A percentile compares a stretch with the other conserved stretches of the same genome.
Evolutionary conservation across 2,329 filamentous ascomycete genomes (phyloP).

Genomic region (Penicillium rolfsii): DNA sequence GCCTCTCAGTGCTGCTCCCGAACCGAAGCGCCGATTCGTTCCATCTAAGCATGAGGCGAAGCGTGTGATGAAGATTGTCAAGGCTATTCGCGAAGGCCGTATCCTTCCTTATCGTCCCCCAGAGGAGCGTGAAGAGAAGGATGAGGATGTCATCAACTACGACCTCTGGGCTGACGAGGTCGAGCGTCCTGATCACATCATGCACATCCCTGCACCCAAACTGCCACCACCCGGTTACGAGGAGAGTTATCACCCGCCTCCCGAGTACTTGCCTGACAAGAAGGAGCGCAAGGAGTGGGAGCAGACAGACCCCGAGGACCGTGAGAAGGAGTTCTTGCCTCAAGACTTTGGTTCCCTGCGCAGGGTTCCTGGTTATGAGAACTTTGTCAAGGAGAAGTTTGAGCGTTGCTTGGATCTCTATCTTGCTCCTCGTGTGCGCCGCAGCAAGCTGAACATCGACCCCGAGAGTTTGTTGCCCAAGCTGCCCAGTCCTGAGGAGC

Average conservation of each 20-base stretch:
- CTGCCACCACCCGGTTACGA: constrained; percentile 91
- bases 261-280: constrained; percentile 86
- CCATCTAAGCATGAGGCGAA: constrained; percentile 97
- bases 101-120: constrained; percentile 88
- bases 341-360: constrained; percentile 80
- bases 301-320: constrained; percentile 82
- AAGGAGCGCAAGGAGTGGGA: constrained; percentile 87
- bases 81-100: constrained; percentile 89
- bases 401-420: constrained; percentile 95
- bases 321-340: constrained; percentile 86
- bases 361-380: constrained; percentile 87
- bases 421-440: constrained; percentile 84
- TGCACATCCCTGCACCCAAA: constrained; percentile 95
- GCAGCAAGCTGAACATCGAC: constrained; percentile 96
- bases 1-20: constrained; percentile 90
- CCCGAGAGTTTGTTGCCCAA: constrained; percentile 91
- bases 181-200: constrained; percentile 77
- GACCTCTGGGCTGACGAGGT: constrained; percentile 96
- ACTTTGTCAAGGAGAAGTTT: constrained; percentile 92
- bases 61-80: constrained; percentile 94
- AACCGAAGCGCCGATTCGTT: constrained; percentile 92
- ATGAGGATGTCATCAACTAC: constrained; percentile 72
- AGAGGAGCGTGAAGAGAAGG: constrained; percentile 72
- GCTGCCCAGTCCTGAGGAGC: constrained; percentile 86
- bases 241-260: constrained; percentile 93